phyloP scores from a whole-genome alignment of 2,329 filamentous ascomycete genomes.

The Cercospora sp. region DNA sequence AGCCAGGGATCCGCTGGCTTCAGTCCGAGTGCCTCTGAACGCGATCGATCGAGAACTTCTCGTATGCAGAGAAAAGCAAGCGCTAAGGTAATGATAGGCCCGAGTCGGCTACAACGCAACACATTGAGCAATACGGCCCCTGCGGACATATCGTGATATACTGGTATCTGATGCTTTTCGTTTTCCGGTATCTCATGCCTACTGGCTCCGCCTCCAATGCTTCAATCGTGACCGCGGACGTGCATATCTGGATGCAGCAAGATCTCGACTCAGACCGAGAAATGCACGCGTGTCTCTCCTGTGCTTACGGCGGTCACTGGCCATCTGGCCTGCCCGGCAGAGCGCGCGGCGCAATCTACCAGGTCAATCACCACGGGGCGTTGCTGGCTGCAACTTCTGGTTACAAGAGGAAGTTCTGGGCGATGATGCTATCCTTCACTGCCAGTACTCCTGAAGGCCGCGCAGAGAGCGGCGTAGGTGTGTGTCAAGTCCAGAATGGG shows the following conservation, averaged over 20 bases:
- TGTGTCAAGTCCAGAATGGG: conserved; percentile 92
- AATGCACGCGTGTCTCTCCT: neutral
- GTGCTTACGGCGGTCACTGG: neutral
- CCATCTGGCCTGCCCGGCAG: neutral
- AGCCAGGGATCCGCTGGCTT: neutral
- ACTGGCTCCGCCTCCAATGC: neutral
- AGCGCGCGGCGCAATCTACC: neutral
- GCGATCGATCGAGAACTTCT: neutral
- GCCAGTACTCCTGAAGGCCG: conserved; percentile 90
- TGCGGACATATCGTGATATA: neutral
- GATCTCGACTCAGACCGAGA: neutral
- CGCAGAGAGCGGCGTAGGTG: conserved; percentile 91
- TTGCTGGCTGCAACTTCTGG: neutral
- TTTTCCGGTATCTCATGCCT: neutral
- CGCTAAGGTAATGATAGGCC: neutral
- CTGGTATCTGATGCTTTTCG: neutral
- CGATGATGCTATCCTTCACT: conserved; percentile 62
- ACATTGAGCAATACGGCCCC: neutral
- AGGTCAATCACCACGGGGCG: neutral
- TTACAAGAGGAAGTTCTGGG: neutral
- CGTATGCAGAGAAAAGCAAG: neutral
- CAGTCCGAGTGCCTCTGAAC: neutral
- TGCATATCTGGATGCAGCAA: neutral
- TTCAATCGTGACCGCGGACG: neutral
- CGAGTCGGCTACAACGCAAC: neutral